A percentile compares a stretch with the other conserved stretches of the same genome.
Evolutionary conservation across 352 stramenopile species (phyloP).

Genomic region (Pythium myriotylum): DNA sequence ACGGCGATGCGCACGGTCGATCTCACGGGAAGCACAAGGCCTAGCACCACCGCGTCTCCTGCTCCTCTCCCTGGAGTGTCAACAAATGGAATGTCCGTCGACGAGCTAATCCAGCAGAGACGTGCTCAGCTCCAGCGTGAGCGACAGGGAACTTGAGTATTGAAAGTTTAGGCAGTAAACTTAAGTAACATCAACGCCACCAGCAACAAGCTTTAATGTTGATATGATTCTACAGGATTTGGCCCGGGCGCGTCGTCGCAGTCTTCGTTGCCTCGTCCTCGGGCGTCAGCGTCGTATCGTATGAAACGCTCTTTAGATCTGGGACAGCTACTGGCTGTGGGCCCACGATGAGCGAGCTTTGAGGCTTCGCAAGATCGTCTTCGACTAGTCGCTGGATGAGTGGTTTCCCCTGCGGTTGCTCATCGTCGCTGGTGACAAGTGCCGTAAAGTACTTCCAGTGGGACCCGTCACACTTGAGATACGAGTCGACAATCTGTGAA

Average conservation of each 20-base stretch:
- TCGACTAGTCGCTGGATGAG: background rate
- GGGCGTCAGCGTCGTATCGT: constrained; percentile 20
- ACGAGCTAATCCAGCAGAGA: constrained; percentile 74
- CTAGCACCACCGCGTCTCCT: background rate
- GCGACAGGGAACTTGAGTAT: constrained; percentile 28
- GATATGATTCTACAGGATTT: constrained; percentile 7
- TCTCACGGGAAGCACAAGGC: constrained; percentile 11
- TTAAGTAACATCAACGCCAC: background rate
- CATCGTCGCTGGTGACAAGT: constrained; percentile 29
- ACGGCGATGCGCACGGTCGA: constrained; percentile 8
- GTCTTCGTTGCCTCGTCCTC: constrained; percentile 11
- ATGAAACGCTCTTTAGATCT: constrained; percentile 11
- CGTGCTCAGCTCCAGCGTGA: constrained; percentile 68
- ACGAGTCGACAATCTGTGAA: constrained; percentile 59
- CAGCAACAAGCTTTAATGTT: background rate
- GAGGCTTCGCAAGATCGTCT: background rate
- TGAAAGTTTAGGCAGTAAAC: background rate
- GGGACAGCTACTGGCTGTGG: too few relatives aligned
- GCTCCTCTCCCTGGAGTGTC: constrained; percentile 8
- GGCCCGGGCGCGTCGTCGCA: background rate
- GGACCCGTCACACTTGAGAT: constrained; percentile 51
- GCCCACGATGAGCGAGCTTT: too few relatives aligned
- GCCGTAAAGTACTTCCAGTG: constrained; percentile 45
- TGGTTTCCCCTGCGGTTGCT: constrained; percentile 24
- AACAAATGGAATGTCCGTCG: constrained; percentile 43